phyloP scores from a whole-genome alignment of 495 filamentous ascomycete species.

The Xylaria sp. region DNA sequence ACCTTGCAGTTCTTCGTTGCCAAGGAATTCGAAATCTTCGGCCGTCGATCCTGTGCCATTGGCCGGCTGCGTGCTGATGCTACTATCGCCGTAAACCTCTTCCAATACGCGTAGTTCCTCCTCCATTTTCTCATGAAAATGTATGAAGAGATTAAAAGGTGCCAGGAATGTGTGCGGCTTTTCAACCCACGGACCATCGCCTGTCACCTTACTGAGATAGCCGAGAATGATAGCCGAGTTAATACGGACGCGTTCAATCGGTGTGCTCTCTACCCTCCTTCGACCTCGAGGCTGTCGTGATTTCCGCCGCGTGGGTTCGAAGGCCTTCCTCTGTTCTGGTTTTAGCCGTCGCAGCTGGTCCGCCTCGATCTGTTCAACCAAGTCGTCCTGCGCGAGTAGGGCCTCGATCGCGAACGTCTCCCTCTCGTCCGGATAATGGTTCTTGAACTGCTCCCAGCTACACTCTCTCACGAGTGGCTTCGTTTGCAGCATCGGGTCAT shows the following conservation, averaged over 20 bases:
- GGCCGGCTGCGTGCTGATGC: neutral
- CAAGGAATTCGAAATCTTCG: slow-evolving; percentile 33
- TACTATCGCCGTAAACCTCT: slow-evolving; percentile 39
- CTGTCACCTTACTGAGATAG: slow-evolving; percentile 39
- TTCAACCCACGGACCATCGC: slow-evolving; percentile 31
- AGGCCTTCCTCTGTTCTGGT: slow-evolving; percentile 28
- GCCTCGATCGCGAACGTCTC: slow-evolving; percentile 46
- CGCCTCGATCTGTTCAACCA: slow-evolving; percentile 27
- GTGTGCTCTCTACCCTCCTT: slow-evolving; percentile 33
- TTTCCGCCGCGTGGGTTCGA: slow-evolving; percentile 27
- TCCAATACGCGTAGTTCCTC: slow-evolving; percentile 43
- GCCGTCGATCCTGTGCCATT: neutral
- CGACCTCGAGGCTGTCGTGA: slow-evolving; percentile 31
- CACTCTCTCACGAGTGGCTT: slow-evolving; percentile 40
- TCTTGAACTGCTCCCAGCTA: slow-evolving; percentile 50
- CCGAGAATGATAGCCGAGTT: slow-evolving; percentile 47
- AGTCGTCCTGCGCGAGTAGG: slow-evolving; percentile 34
- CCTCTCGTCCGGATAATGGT: slow-evolving; percentile 40
- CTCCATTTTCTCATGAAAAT: slow-evolving; percentile 47
- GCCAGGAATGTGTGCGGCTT: slow-evolving; percentile 46
- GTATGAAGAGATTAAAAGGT: slow-evolving; percentile 49
- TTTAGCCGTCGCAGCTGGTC: slow-evolving; percentile 25
- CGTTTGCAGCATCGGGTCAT: slow-evolving; percentile 24
- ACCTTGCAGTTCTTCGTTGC: slow-evolving; percentile 37
- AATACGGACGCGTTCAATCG: slow-evolving; percentile 49